Evolutionary conservation across 768 basidiomycete genomes (phyloP), one percentile per base, ranked within the genome.

Genomic region (Kwoniella bestiolae): DNA sequence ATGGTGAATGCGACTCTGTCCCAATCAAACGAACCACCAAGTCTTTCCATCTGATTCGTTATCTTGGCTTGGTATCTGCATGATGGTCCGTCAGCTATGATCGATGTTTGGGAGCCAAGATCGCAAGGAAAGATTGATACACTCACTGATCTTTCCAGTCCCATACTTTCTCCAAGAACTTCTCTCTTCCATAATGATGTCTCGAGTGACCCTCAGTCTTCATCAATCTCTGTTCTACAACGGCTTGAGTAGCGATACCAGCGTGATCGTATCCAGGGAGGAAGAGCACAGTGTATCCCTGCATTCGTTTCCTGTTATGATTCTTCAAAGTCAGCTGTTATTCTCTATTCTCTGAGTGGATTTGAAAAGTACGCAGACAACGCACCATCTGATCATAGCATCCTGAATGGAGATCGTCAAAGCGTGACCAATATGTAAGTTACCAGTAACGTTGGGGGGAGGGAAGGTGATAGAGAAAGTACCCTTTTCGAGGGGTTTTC

Each of bases 221-320:
- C 83, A 87, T 90, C 34, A 98, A 76, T 18, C 94, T 86, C 80
- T 92, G 93, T 80, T 98, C 96, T 1, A 98, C 95, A 16, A 99
- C 95, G 49, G 91, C 91, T 82, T 99, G 96, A 0, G 96, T 98
- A 0, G 94, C 94, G 66, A 99, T 98, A 63, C 95, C 94, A 0
- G 96, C 96, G 74, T 99, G 96, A 81, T 99, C 96, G 76, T 94
- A 99, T 16, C 96, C 96, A 0, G 96, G 96, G 2, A 89, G 86
- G 76, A 90, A 98, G 0, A 98, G 84, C 0, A 91, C 90, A 9
- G 91, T 92, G 82, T 89, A 91, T 1, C 95, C 95, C 44, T 90
- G 83, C 96, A 98, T 99, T 34, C 95, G 92, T 80, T 94, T 92
- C 92, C 91, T 93, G 60, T 51, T 9, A 44, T 12, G 26, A 29